Evolutionary conservation across 2,329 filamentous ascomycete species (phyloP).

Genomic region (Grosmannia serpens): DNA sequence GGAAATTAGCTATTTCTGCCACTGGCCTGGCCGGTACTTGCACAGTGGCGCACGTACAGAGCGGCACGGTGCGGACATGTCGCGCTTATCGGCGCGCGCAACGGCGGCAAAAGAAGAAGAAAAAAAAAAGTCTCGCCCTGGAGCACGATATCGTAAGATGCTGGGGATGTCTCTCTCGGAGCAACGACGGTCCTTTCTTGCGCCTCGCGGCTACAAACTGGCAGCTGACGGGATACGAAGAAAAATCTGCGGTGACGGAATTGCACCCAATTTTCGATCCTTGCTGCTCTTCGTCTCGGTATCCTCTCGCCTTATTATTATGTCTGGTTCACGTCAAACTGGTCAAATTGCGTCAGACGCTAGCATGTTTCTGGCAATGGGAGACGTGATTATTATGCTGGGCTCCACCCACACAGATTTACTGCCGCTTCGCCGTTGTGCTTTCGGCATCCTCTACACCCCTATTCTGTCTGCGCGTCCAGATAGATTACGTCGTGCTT

Average conservation of each 20-base stretch:
- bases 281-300: neutral
- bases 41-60: neutral
- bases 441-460: neutral
- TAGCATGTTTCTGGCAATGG: slow-evolving; percentile 1
- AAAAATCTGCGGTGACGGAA: neutral
- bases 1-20: neutral
- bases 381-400: neutral
- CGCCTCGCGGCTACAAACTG: neutral
- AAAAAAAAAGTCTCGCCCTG: neutral
- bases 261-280: neutral
- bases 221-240: neutral
- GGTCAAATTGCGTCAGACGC: slow-evolving; percentile 11
- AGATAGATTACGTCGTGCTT: neutral
- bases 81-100: neutral
- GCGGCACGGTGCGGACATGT: neutral
- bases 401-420: neutral
- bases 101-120: neutral
- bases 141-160: neutral
- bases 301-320: neutral
- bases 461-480: neutral
- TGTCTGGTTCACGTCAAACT: neutral
- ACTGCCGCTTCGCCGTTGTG: neutral
- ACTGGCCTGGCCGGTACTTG: neutral
- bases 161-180: neutral
- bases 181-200: neutral